Evolutionary conservation across 1,284 basidiomycete genomes (phyloP).

Genomic region (Pholiota adiposa): DNA sequence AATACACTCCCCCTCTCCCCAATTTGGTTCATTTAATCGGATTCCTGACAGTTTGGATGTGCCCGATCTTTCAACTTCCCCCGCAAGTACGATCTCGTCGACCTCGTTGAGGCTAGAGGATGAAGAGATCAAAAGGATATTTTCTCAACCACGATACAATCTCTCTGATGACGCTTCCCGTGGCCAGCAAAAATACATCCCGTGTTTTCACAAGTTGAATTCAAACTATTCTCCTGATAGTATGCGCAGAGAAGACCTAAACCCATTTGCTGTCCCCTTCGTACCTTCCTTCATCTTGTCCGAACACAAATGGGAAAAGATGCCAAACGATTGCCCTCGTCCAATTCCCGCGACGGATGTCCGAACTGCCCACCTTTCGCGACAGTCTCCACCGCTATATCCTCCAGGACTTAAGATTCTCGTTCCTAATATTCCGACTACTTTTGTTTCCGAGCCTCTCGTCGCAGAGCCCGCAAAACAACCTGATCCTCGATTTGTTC

Average conservation of each 20-base stretch:
- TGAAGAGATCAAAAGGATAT: conserved; percentile 24
- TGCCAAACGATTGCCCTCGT: neutral
- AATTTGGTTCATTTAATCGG: neutral
- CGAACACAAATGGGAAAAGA: neutral
- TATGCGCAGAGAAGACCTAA: conserved; percentile 13
- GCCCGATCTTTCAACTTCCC: conserved; percentile 22
- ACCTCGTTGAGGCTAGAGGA: conserved; percentile 20
- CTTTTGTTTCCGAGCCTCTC: neutral
- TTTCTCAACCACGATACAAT: conserved; percentile 11
- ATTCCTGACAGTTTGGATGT: neutral
- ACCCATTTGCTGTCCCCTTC: conserved; percentile 18
- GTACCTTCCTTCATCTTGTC: conserved; percentile 12
- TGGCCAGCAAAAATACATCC: neutral
- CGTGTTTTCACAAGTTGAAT: neutral
- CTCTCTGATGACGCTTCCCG: neutral
- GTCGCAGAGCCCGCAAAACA: neutral
- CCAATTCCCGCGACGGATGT: neutral
- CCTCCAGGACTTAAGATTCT: conserved; percentile 14
- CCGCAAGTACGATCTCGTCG: conserved; percentile 21
- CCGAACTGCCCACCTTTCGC: neutral
- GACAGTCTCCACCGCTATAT: conserved; percentile 1
- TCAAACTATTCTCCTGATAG: neutral
- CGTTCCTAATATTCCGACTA: neutral
- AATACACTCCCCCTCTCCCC: conserved; percentile 1
- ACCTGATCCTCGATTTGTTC: conserved; percentile 9